Evolutionary conservation across 495 filamentous ascomycete species (phyloP).

Genomic region (Neurospora sp.): DNA sequence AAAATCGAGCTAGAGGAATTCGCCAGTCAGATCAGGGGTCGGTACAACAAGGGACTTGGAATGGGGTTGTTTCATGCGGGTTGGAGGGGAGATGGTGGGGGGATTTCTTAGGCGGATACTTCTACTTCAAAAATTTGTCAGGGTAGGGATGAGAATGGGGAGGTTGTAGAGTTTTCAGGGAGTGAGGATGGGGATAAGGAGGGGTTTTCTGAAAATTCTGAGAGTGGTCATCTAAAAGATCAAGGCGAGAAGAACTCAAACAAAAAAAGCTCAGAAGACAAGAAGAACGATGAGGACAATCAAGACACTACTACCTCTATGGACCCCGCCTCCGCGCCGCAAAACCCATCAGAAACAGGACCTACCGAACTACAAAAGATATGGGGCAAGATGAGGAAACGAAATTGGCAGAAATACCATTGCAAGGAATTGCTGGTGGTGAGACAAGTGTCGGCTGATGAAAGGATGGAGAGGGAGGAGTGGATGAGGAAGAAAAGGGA

Average conservation of each 20-base stretch:
- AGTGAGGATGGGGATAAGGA: background rate
- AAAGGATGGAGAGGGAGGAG: background rate
- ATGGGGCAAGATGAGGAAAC: background rate
- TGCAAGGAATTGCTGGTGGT: background rate
- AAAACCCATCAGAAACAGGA: background rate
- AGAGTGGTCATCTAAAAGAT: no score
- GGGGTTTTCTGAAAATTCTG: no score
- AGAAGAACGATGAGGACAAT: background rate
- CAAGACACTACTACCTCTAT: no score
- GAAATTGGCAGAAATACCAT: background rate
- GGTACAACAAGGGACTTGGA: background rate
- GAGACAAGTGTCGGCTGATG: background rate
- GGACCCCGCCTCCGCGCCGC: background rate
- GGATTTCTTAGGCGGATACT: background rate
- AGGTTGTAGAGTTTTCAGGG: background rate
- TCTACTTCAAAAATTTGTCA: no score
- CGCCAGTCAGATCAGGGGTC: constrained; percentile 29
- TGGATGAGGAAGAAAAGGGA: background rate
- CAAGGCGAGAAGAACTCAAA: background rate
- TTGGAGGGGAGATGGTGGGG: background rate
- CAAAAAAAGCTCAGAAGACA: background rate
- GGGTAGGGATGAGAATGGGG: background rate
- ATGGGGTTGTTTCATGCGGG: background rate
- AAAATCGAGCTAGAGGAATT: constrained; percentile 85
- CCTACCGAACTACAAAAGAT: background rate